Conservation (phyloP, 2,329 filamentous ascomycete species). For the Xylariales sp. region DNA sequence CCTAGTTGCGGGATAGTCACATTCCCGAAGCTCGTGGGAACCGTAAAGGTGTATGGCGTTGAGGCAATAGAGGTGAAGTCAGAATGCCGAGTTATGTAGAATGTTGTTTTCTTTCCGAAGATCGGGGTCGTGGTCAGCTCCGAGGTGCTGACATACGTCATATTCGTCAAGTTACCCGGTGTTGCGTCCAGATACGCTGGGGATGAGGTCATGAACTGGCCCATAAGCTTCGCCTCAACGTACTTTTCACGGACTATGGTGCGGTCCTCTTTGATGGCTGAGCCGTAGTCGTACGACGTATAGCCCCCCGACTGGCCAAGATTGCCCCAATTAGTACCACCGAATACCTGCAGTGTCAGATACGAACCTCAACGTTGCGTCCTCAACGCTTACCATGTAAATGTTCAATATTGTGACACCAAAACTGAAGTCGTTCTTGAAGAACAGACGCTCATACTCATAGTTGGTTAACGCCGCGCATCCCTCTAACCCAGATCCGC, state of each 20-base stretch:
- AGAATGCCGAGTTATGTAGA: constrained; percentile 64
- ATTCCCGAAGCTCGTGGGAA: constrained; percentile 54
- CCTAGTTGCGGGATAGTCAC: constrained; percentile 56
- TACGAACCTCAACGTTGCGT: not conserved
- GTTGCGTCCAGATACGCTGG: constrained; percentile 62
- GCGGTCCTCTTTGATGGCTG: constrained; percentile 64
- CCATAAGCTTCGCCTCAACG: constrained; percentile 71
- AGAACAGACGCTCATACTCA: constrained; percentile 75
- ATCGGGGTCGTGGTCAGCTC: constrained; percentile 59
- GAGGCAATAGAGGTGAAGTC: constrained; percentile 56
- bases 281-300: constrained; percentile 53
- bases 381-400: constrained; percentile 54
- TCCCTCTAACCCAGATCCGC: constrained; percentile 62
- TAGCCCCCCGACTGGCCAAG: constrained; percentile 65
- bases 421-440: constrained; percentile 59
- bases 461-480: constrained; percentile 63
- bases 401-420: constrained; percentile 65
- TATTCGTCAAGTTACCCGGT: constrained; percentile 45
- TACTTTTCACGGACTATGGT: constrained; percentile 71
- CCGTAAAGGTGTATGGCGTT: constrained; percentile 57
- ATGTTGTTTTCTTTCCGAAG: constrained; percentile 47
- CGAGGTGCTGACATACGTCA: constrained; percentile 45
- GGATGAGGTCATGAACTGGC: constrained; percentile 68
- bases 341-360: constrained; percentile 24
- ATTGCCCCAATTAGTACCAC: constrained; percentile 84